These are phyloP conservation scores for Aspergillus cavernicola DNA, from an alignment of 495 filamentous ascomycete genomes.

Conservation along the genomic window DNA sequence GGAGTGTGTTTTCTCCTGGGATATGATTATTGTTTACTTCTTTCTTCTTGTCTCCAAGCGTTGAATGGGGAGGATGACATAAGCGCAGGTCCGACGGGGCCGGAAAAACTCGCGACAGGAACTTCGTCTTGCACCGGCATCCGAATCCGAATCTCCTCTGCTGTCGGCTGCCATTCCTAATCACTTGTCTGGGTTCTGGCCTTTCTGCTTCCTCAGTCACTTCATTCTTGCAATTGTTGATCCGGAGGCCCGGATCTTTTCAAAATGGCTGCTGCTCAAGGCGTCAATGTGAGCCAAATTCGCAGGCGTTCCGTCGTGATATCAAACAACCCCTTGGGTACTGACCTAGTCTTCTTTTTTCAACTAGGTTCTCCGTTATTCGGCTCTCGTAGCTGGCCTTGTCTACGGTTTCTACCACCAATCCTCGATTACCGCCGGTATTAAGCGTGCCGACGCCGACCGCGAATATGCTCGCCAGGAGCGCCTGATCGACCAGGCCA, in stretches of 20 bases:
- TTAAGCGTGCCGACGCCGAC: slow-evolving; percentile 63
- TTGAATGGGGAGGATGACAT: slow-evolving; percentile 38
- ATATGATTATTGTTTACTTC: slow-evolving; percentile 26
- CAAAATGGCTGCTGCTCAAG: slow-evolving; percentile 46
- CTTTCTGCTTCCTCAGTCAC: slow-evolving; percentile 17
- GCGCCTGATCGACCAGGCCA: slow-evolving; percentile 82
- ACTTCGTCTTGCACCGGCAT: slow-evolving; percentile 37
- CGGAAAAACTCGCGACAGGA: slow-evolving; percentile 54
- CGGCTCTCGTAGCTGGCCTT: slow-evolving; percentile 79
- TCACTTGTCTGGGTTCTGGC: slow-evolving; percentile 30
- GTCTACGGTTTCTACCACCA: slow-evolving; percentile 95
- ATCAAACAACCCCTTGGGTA: slow-evolving; percentile 7
- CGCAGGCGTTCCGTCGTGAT: slow-evolving; percentile 9
- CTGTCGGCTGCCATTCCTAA: slow-evolving; percentile 11
- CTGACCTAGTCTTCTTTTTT: slow-evolving; percentile 10
- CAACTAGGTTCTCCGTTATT: slow-evolving; percentile 87
- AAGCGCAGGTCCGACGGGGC: slow-evolving; percentile 40
- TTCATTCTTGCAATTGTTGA: slow-evolving; percentile 22
- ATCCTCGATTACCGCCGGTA: slow-evolving; percentile 60
- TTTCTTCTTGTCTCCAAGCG: background rate
- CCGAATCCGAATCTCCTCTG: slow-evolving; percentile 17
- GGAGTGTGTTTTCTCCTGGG: background rate
- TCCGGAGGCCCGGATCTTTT: slow-evolving; percentile 25
- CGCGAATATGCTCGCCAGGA: slow-evolving; percentile 84
- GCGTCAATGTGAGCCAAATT: slow-evolving; percentile 48